Evolutionary conservation across 257 asterid species (phyloP), one percentile per base, ranked within the genome.

Genomic region (Henckelia pumila): DNA sequence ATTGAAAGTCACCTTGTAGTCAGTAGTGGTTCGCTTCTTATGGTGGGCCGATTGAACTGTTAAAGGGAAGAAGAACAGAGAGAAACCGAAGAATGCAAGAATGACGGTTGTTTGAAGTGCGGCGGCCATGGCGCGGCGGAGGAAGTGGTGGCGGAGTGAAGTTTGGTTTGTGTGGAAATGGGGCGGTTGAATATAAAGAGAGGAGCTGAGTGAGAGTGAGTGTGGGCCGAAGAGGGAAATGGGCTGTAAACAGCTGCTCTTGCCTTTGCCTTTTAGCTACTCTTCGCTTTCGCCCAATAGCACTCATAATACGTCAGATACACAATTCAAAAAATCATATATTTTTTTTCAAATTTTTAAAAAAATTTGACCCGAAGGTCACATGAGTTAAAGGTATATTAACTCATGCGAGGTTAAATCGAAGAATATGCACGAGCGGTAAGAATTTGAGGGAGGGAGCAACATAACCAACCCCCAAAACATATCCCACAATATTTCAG

Each of bases 1-100:
- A 69, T 88, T 88, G 75, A 72, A 69, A 17, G 55, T 47, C 8
- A 47, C 55, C 55, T 47, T 47, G 55, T 47, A 47, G 7, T 17
- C 55, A 0, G 55, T 47, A 35, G 16, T 35, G 55, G 55, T 47
- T 5, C 5, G 55, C 55, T 47, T 47, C 55, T 17, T 47, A 14
- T 16, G 55, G 14, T 47, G 7, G 21, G 55, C 21, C 8, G 55
- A 17, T 14, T 47, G 55, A 47, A 17, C 55, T 47, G 55, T 47
- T 17, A 17, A 5, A 47, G 55, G 55, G 55, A 17, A 47, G 8
- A 47, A 44, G 1, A 44, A 47, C 3, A 14, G 7, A 0, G 17
- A 47, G 55, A 47, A 47, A 17, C 55, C 55, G 17, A 14, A 47
- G 21, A 47, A 47, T 1, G 55, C 55, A n/a, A 47, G 20, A 16